Evolutionary conservation across 306 rosid species (phyloP).

Genomic region (Cucumis melo): DNA sequence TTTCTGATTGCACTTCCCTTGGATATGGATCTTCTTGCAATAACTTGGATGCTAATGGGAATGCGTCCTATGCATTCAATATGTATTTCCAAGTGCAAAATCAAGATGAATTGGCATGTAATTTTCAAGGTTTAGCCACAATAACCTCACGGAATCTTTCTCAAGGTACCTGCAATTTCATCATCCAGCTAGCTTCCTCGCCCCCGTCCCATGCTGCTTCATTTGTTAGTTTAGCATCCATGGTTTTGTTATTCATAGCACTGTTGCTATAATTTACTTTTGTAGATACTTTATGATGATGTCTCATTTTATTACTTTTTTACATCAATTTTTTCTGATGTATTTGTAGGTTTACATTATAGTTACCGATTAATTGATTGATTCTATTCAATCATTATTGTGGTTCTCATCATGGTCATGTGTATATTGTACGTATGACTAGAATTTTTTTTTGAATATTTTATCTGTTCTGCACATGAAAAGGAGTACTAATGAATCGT

Average conservation of each 20-base stretch:
- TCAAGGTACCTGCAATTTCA: slow-evolving; percentile 64
- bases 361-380: background rate
- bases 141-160: slow-evolving; percentile 46
- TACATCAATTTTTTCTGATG: background rate
- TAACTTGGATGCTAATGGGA: slow-evolving; percentile 63
- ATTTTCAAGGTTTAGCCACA: slow-evolving; percentile 70
- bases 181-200: slow-evolving; percentile 49
- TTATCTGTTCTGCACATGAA: background rate
- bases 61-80: slow-evolving; percentile 85
- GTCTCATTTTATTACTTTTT: background rate
- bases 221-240: slow-evolving; percentile 14
- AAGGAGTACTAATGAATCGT: background rate
- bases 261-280: slow-evolving; percentile 21
- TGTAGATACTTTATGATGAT: background rate
- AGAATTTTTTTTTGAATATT: background rate
- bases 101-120: slow-evolving; percentile 60
- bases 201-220: slow-evolving; percentile 30
- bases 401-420: background rate
- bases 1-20: slow-evolving; percentile 70
- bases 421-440: background rate
- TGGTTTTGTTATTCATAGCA: slow-evolving; percentile 9
- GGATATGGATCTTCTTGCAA: slow-evolving; percentile 95
- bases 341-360: background rate
- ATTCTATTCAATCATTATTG: background rate
- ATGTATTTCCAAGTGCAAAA: slow-evolving; percentile 79